These are phyloP conservation scores for Stentor roeselii DNA, from an alignment of 73 alveolate species.

Conservation along the genomic window DNA sequence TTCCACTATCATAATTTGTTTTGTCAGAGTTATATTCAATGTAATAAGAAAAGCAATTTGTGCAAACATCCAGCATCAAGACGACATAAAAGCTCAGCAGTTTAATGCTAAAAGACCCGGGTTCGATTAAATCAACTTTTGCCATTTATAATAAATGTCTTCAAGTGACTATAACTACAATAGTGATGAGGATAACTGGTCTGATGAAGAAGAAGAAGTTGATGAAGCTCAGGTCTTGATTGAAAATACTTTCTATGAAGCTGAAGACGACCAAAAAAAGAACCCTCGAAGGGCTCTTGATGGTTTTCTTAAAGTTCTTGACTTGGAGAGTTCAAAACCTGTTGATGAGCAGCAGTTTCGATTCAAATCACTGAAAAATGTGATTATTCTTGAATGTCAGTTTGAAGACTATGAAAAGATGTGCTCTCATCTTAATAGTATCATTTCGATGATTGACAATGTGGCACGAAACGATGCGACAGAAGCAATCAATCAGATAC, in stretches of 20 bases:
- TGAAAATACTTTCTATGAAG: slow-evolving; percentile 37
- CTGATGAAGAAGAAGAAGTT: slow-evolving; percentile 31
- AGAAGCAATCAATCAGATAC: slow-evolving; percentile 60
- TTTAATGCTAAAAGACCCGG: slow-evolving; percentile 12
- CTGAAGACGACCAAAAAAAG: slow-evolving; percentile 32
- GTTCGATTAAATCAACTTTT: neutral
- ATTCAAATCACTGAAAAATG: slow-evolving; percentile 61
- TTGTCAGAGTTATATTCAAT: neutral
- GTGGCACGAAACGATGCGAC: slow-evolving; percentile 77
- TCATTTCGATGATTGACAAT: slow-evolving; percentile 49
- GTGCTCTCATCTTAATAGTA: slow-evolving; percentile 30
- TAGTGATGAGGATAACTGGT: slow-evolving; percentile 27
- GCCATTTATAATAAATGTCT: slow-evolving; percentile 15
- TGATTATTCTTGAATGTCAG: slow-evolving; percentile 50
- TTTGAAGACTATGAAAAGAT: slow-evolving; percentile 42
- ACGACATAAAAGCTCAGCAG: slow-evolving; percentile 13
- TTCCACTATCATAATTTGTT: neutral
- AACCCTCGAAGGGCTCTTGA: slow-evolving; percentile 31
- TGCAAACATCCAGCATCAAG: neutral
- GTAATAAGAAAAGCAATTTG: neutral
- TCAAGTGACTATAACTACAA: slow-evolving; percentile 12
- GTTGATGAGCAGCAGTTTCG: slow-evolving; percentile 42
- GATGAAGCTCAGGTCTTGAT: slow-evolving; percentile 29
- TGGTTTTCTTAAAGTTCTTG: slow-evolving; percentile 32
- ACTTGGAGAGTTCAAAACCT: slow-evolving; percentile 24